Base-by-base conservation (phyloP, 495 filamentous ascomycete genomes). In the Penicillium atrosanguineum region DNA sequence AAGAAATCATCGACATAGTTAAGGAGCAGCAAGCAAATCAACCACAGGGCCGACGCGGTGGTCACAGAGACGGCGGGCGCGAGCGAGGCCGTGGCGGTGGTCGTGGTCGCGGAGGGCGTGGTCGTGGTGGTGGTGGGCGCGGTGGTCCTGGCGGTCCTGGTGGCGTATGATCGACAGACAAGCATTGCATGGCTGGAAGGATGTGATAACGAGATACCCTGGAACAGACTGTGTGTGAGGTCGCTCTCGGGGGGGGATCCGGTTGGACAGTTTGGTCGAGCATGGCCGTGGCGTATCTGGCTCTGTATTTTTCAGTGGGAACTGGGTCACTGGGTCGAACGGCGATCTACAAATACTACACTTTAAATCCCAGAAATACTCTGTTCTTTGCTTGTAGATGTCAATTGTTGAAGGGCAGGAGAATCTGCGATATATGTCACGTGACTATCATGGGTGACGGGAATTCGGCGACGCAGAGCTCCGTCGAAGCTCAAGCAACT, bases 1-100 rank as follows among this genome's bases (percentile, higher is more conserved):
- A 97, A 68, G 91, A 97, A 65, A 94, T 97, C 53, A 85, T 97
- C 69, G 94, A 97, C 48, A 67, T 91, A 9, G 91, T 93, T 12
- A 96, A 91, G 77, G 93, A 97, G 40, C 91, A 95, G 66, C 88
- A 92, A 54, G 71, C 72, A 37, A 78, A 73, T 41, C 87, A 92
- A 63, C 82, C 86, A 73, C 65, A 80, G 76, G 62, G 85, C 53
- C 75, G 89, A 39, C 83, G 90, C 25, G 88, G 88, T 41, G 87
- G 87, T 19, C 73, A 75, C 50, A 75, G 83, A 58, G 77, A 83
- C 44, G 82, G 84, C 34, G 68, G 82, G 57, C 79, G 83, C 21
- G 79, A 76, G 18, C 69, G 77, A 34, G 76, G 76, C 20, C 68
- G 79, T 15, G 73, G 79, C 44, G 73, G 74, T n/a, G 64, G 69